Conservation (phyloP, 345 rosid species). For the Lagerstroemia speciosa region DNA sequence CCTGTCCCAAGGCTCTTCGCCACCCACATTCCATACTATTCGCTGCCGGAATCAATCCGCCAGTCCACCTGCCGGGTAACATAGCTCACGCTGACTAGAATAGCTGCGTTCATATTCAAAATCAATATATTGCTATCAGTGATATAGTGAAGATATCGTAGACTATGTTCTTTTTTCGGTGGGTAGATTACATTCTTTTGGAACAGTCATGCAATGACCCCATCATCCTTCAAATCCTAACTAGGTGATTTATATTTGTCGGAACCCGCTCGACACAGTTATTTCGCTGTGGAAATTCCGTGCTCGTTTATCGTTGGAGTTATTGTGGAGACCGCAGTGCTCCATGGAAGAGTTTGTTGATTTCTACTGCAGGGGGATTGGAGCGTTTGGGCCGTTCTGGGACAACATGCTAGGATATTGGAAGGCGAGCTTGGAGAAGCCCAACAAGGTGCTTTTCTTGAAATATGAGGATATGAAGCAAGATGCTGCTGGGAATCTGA, state of each 20-base stretch:
- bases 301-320: neutral
- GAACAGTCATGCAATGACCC: neutral
- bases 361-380: constrained; percentile 10
- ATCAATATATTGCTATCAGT: no score
- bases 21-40: neutral
- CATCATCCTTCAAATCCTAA: neutral
- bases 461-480: constrained; percentile 29
- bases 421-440: constrained; percentile 21
- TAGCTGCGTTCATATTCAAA: no score
- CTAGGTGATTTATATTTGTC: neutral
- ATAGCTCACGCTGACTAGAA: no score
- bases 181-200: no score
- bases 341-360: neutral
- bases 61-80: neutral
- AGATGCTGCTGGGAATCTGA: constrained; percentile 14
- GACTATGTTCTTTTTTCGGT: no score
- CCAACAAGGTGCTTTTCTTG: constrained; percentile 19
- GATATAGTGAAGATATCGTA: no score
- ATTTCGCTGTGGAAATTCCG: neutral
- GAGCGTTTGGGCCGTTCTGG: constrained; percentile 26
- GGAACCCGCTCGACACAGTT: neutral
- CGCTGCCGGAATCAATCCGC: neutral
- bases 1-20: neutral
- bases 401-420: constrained; percentile 27
- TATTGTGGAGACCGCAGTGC: neutral